A percentile compares a stretch with the other conserved stretches of the same genome.
Evolutionary conservation across 169 alveolate species (phyloP).

Genomic region (Plasmodium gonderi): DNA sequence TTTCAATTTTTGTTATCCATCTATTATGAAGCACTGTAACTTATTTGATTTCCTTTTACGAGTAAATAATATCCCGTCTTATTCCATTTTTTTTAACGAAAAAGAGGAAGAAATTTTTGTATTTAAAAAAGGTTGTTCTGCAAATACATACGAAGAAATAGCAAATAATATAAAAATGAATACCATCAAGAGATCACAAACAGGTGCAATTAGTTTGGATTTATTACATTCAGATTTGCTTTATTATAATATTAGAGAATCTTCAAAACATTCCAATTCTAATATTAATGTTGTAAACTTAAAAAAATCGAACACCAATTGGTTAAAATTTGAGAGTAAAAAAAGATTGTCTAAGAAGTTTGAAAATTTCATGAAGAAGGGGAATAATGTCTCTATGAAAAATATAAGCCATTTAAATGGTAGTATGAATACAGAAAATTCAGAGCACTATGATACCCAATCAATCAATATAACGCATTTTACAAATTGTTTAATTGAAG

Average conservation of each 20-base stretch:
- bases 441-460: not conserved
- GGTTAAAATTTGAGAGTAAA: not conserved
- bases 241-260: conserved; percentile 5
- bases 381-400: not conserved
- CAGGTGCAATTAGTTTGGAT: conserved; percentile 15
- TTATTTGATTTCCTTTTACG: conserved; percentile 37
- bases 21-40: not conserved
- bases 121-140: not conserved
- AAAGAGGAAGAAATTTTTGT: conserved; percentile 65
- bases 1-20: not conserved
- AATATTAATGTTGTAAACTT: not conserved
- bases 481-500: conserved; percentile 50
- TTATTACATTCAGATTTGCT: conserved; percentile 47
- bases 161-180: not conserved
- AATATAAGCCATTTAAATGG: not conserved
- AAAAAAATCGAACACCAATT: not conserved
- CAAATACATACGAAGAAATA: not conserved
- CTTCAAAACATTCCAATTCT: not conserved
- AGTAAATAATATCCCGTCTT: conserved; percentile 45
- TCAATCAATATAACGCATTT: conserved; percentile 33
- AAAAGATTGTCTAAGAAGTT: conserved; percentile 6
- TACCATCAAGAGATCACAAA: not conserved
- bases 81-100: conserved; percentile 44
- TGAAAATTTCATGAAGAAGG: not conserved
- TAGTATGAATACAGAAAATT: not conserved